Evolutionary conservation across 768 basidiomycete species (phyloP).

Genomic region (Boletus patriciae): DNA sequence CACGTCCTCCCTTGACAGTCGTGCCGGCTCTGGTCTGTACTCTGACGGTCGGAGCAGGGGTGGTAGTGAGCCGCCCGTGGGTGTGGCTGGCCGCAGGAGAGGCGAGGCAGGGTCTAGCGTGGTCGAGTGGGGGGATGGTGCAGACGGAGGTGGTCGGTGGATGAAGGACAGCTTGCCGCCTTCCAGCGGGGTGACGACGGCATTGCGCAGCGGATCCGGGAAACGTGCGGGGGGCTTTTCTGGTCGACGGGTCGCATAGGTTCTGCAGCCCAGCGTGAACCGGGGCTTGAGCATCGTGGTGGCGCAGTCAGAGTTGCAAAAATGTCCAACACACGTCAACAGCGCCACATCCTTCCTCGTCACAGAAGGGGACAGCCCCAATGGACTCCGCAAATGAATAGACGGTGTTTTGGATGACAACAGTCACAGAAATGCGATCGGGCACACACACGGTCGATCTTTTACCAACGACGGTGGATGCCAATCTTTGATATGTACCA

Average conservation of each 20-base stretch:
- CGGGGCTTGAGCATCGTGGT: constrained; percentile 24
- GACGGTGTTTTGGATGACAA: constrained; percentile 42
- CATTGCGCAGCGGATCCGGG: constrained; percentile 56
- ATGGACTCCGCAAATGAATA: constrained; percentile 16
- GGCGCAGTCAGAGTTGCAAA: not conserved
- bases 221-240: constrained; percentile 52
- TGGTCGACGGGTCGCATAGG: constrained; percentile 43
- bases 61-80: constrained; percentile 40
- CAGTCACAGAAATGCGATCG: constrained; percentile 39
- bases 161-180: constrained; percentile 72
- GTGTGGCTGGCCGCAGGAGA: constrained; percentile 47
- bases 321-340: not conserved
- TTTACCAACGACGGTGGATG: constrained; percentile 5
- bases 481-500: constrained; percentile 11
- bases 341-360: not conserved
- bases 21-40: constrained; percentile 35
- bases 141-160: constrained; percentile 80
- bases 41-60: constrained; percentile 48
- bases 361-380: constrained; percentile 8
- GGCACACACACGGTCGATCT: constrained; percentile 31
- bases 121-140: constrained; percentile 70
- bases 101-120: constrained; percentile 72
- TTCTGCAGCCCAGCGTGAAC: constrained; percentile 25
- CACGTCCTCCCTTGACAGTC: constrained; percentile 53
- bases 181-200: constrained; percentile 47